These are phyloP conservation scores for Cutaneotrichosporon sp. DNA, from an alignment of 1,284 basidiomycete species.

Conservation along the genomic window DNA sequence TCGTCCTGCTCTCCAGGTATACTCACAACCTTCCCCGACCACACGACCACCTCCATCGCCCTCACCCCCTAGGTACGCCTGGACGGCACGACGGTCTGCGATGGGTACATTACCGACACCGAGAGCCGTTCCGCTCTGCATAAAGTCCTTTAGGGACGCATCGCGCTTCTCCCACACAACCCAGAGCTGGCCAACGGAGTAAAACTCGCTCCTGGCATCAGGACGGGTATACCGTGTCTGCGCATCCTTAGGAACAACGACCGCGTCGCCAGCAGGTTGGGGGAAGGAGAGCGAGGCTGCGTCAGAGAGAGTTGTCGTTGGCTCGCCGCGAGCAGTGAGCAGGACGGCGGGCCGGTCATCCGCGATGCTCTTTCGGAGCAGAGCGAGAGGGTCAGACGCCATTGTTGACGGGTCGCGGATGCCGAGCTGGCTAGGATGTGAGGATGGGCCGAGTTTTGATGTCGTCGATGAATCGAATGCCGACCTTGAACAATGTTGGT, in stretches of 20 bases:
- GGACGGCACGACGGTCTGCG: slow-evolving; percentile 73
- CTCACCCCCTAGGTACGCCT: slow-evolving; percentile 72
- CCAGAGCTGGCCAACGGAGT: slow-evolving; percentile 71
- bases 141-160: slow-evolving; percentile 71
- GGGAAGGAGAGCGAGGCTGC: slow-evolving; percentile 66
- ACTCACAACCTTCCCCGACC: slow-evolving; percentile 53
- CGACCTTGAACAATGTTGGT: too few relatives aligned
- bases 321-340: slow-evolving; percentile 50
- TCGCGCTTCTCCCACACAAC: slow-evolving; percentile 72
- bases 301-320: slow-evolving; percentile 52
- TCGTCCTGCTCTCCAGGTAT: too few relatives aligned
- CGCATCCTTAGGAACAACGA: slow-evolving; percentile 61
- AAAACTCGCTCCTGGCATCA: slow-evolving; percentile 61
- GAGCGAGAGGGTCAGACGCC: slow-evolving; percentile 36
- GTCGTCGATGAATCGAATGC: too few relatives aligned
- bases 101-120: slow-evolving; percentile 73
- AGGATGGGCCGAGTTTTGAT: neutral
- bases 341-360: slow-evolving; percentile 25
- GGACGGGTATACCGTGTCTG: slow-evolving; percentile 61
- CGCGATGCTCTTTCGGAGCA: slow-evolving; percentile 34
- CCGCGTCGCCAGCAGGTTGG: slow-evolving; percentile 35
- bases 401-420: neutral
- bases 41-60: slow-evolving; percentile 55
- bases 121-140: slow-evolving; percentile 71
- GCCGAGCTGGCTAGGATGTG: neutral